phyloP scores from a whole-genome alignment of 1,284 basidiomycete genomes.

The Marasmius tenuissimus region DNA sequence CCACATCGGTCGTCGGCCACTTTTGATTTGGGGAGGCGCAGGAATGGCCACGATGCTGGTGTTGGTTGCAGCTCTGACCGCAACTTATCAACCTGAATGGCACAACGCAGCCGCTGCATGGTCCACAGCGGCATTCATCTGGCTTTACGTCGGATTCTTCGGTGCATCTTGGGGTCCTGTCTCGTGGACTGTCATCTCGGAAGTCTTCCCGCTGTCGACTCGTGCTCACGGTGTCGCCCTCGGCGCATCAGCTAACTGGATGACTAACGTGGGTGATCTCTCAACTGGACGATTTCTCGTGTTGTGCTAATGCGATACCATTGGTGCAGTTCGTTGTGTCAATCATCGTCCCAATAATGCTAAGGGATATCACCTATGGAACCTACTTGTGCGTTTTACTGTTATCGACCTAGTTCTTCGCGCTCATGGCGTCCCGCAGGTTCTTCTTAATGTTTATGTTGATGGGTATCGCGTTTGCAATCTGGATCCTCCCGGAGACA shows the following conservation, averaged over 20 bases:
- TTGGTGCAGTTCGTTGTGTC: slow-evolving; percentile 20
- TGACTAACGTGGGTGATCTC: slow-evolving; percentile 18
- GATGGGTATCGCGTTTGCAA: slow-evolving; percentile 22
- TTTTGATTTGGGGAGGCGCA: slow-evolving; percentile 20
- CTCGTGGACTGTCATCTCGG: slow-evolving; percentile 25
- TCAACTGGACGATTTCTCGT: neutral
- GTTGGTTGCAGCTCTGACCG: slow-evolving; percentile 26
- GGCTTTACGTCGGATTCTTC: slow-evolving; percentile 23
- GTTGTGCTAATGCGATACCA: neutral
- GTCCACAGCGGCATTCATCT: slow-evolving; percentile 35
- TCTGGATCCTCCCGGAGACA: slow-evolving; percentile 25
- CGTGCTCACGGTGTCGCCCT: slow-evolving; percentile 24
- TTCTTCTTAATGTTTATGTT: slow-evolving; percentile 10
- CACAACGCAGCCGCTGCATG: slow-evolving; percentile 22
- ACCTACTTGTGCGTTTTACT: slow-evolving; percentile 20
- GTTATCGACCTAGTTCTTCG: neutral
- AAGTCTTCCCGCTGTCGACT: slow-evolving; percentile 25
- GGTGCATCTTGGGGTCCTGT: slow-evolving; percentile 24
- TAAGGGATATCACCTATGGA: slow-evolving; percentile 21
- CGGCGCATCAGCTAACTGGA: slow-evolving; percentile 24
- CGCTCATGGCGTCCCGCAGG: slow-evolving; percentile 21
- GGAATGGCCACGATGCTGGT: slow-evolving; percentile 29
- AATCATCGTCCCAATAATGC: slow-evolving; percentile 22
- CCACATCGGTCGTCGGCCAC: slow-evolving; percentile 20
- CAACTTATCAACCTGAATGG: slow-evolving; percentile 24